Conservation (phyloP, 306 rosid genomes). For the Dryas drummondii region DNA sequence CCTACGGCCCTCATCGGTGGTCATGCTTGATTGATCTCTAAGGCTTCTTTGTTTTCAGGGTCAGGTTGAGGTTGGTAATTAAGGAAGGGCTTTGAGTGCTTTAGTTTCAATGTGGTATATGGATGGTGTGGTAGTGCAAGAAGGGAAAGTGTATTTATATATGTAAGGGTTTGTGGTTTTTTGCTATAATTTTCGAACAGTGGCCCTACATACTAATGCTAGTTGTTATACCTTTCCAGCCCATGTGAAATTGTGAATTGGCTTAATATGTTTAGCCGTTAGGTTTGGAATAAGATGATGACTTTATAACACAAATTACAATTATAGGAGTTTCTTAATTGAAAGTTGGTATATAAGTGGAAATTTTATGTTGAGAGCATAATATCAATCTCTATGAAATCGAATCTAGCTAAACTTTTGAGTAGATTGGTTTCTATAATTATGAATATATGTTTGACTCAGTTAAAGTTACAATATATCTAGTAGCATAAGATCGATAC, state of each 20-base stretch:
- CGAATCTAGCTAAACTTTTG: no score
- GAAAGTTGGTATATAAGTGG: no score
- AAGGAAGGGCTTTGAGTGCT: background rate
- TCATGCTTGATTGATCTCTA: background rate
- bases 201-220: conserved; percentile 5
- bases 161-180: background rate
- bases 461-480: no score
- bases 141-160: background rate
- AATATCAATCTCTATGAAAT: no score
- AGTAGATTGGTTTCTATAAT: no score
- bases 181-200: background rate
- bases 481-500: no score
- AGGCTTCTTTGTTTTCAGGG: background rate
- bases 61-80: background rate
- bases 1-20: background rate
- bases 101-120: background rate
- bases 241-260: no score
- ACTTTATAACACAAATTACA: background rate
- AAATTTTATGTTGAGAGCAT: no score
- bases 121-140: background rate
- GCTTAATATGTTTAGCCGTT: background rate
- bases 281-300: background rate
- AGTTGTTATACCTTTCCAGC: conserved; percentile 2
- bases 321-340: background rate
- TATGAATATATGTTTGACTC: no score